Percentiles rank a stretch among this genome's conserved stretches.
phyloP scores from a whole-genome alignment of 306 rosid species.

The Senna siamea region DNA sequence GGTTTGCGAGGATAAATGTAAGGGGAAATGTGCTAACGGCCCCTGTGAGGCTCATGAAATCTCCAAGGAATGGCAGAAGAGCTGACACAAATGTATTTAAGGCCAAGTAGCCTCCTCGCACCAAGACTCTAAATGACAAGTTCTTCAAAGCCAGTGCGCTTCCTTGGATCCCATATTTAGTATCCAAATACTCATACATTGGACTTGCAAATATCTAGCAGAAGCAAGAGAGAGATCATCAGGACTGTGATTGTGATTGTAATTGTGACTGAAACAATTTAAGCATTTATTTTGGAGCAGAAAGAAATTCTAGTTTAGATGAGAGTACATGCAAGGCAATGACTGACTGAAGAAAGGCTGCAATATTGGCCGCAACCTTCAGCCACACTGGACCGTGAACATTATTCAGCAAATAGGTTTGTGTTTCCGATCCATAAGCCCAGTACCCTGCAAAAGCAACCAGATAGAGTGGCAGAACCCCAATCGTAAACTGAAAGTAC shows the following conservation, averaged over 20 bases:
- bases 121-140: constrained; percentile 58
- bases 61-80: constrained; percentile 92
- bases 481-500: constrained; percentile 82
- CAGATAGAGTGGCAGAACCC: constrained; percentile 78
- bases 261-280: constrained; percentile 15
- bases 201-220: constrained; percentile 93
- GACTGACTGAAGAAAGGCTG: constrained; percentile 89
- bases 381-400: constrained; percentile 82
- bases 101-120: constrained; percentile 85
- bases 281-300: neutral
- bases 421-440: constrained; percentile 86
- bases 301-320: constrained; percentile 29
- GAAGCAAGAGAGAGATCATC: constrained; percentile 22
- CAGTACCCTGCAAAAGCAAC: constrained; percentile 82
- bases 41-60: constrained; percentile 96
- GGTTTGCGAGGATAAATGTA: constrained; percentile 93
- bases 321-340: constrained; percentile 77
- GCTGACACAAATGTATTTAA: constrained; percentile 75
- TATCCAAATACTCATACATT: constrained; percentile 86
- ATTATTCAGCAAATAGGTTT: constrained; percentile 70
- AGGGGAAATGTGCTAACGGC: constrained; percentile 94
- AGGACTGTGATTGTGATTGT: neutral
- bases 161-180: constrained; percentile 75
- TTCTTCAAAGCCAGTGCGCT: constrained; percentile 59
- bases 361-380: constrained; percentile 65